These are phyloP conservation scores for Chaetomiaceae sp. DNA, from an alignment of 2,329 filamentous ascomycete species.

Conservation along the genomic window DNA sequence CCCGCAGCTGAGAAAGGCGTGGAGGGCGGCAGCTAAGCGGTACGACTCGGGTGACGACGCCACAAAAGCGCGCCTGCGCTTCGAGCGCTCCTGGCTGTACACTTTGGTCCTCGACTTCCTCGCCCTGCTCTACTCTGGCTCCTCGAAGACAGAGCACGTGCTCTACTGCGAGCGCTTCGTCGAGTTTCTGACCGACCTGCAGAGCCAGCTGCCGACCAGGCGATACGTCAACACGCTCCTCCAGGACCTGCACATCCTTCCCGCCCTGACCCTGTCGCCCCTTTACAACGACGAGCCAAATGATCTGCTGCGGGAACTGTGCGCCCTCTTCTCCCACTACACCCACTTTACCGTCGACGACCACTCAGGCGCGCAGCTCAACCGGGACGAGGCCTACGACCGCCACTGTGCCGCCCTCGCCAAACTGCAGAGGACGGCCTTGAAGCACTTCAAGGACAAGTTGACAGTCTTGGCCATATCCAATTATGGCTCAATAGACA, in stretches of 20 bases:
- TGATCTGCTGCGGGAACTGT: constrained; percentile 74
- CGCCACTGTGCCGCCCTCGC: constrained; percentile 72
- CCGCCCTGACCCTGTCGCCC: constrained; percentile 73
- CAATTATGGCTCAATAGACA: constrained; percentile 85
- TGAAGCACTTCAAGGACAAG: constrained; percentile 84
- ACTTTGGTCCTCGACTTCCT: constrained; percentile 81
- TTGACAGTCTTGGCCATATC: constrained; percentile 86
- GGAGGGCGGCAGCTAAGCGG: constrained; percentile 80
- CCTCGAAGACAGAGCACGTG: constrained; percentile 56
- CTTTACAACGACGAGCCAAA: constrained; percentile 72
- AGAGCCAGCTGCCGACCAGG: constrained; percentile 89
- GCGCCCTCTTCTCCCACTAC: constrained; percentile 78
- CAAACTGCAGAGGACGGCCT: constrained; percentile 70
- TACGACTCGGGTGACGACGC: constrained; percentile 81
- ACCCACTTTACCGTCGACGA: constrained; percentile 87
- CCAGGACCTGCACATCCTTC: constrained; percentile 77
- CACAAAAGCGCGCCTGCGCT: constrained; percentile 73
- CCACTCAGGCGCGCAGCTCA: constrained; percentile 75
- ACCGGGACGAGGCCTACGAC: constrained; percentile 68
- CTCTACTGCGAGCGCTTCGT: constrained; percentile 89
- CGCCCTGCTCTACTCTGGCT: constrained; percentile 60
- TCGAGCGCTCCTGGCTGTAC: constrained; percentile 92
- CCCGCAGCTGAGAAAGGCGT: constrained; percentile 77
- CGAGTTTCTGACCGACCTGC: constrained; percentile 83
- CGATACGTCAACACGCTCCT: constrained; percentile 88